These are phyloP conservation scores for Diaporthe citrichinensis DNA, from an alignment of 2,329 filamentous ascomycete genomes.

Conservation along the genomic window DNA sequence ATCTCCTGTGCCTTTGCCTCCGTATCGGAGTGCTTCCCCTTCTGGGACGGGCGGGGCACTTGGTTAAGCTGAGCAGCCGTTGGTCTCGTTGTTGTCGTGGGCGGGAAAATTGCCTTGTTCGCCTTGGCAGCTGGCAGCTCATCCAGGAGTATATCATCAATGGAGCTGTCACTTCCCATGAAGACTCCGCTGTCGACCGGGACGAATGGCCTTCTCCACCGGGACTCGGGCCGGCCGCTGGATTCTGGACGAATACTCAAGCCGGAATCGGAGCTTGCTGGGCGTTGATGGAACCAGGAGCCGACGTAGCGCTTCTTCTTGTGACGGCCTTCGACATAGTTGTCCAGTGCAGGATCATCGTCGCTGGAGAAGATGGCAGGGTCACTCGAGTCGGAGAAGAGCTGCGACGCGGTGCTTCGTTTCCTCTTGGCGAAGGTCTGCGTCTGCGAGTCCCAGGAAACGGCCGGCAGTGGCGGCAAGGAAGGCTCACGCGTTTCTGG, in stretches of 20 bases:
- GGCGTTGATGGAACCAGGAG: conserved; percentile 76
- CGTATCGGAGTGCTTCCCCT: background rate
- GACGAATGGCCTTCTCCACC: conserved; percentile 67
- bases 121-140: conserved; percentile 45
- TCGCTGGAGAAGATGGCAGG: conserved; percentile 80
- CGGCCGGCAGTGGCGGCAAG: conserved; percentile 55
- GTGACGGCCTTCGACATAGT: conserved; percentile 69
- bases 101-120: conserved; percentile 15
- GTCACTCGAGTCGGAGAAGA: conserved; percentile 76
- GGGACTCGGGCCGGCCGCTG: conserved; percentile 46
- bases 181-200: conserved; percentile 77
- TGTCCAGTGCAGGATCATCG: conserved; percentile 76
- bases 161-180: conserved; percentile 72
- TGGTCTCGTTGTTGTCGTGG: background rate
- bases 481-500: conserved; percentile 51
- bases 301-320: conserved; percentile 76
- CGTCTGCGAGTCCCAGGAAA: conserved; percentile 56
- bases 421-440: conserved; percentile 59
- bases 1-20: conserved; percentile 60
- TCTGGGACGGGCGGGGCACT: conserved; percentile 22
- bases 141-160: conserved; percentile 61
- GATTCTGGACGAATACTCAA: conserved; percentile 7
- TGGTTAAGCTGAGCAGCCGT: conserved; percentile 5
- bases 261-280: conserved; percentile 48
- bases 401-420: conserved; percentile 52